phyloP scores from a whole-genome alignment of 352 stramenopile species.

The Achlya hypogyna region DNA sequence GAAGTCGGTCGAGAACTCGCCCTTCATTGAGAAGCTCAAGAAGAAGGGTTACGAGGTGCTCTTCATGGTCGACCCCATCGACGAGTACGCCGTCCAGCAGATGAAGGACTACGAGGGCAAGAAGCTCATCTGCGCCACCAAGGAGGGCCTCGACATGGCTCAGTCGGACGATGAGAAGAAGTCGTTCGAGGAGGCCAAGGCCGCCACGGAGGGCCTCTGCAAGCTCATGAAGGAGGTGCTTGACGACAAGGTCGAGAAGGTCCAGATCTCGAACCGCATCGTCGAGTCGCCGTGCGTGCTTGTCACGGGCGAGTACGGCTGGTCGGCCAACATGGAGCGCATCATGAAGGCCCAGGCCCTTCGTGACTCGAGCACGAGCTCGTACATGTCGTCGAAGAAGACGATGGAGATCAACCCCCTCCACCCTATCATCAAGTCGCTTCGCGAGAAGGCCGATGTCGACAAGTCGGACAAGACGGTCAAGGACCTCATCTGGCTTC shows the following conservation, averaged over 20 bases:
- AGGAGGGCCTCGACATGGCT: conserved; percentile 95
- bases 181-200: conserved; percentile 98
- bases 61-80: conserved; percentile 99
- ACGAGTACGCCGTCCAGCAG: conserved; percentile 99
- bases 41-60: conserved; percentile 99
- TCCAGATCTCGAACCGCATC: conserved; percentile 98
- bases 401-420: conserved; percentile 99
- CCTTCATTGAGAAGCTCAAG: conserved; percentile 99
- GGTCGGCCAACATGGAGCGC: conserved; percentile 99
- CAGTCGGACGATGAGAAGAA: conserved; percentile 98
- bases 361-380: conserved; percentile 92
- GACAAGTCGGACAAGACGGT: conserved; percentile 99
- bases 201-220: conserved; percentile 94
- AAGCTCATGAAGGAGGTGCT: conserved; percentile 99
- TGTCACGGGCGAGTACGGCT: conserved; percentile 99
- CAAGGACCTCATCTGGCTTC: conserved; percentile 99
- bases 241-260: conserved; percentile 99
- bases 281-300: conserved; percentile 97
- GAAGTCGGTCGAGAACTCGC: conserved; percentile 97
- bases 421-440: conserved; percentile 97
- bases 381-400: conserved; percentile 99
- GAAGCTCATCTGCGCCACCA: conserved; percentile 98
- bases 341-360: conserved; percentile 99
- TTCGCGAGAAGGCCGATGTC: conserved; percentile 97
- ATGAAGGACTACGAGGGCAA: conserved; percentile 99